phyloP scores from a whole-genome alignment of 1,284 basidiomycete genomes.

The Ustilago crameri region DNA sequence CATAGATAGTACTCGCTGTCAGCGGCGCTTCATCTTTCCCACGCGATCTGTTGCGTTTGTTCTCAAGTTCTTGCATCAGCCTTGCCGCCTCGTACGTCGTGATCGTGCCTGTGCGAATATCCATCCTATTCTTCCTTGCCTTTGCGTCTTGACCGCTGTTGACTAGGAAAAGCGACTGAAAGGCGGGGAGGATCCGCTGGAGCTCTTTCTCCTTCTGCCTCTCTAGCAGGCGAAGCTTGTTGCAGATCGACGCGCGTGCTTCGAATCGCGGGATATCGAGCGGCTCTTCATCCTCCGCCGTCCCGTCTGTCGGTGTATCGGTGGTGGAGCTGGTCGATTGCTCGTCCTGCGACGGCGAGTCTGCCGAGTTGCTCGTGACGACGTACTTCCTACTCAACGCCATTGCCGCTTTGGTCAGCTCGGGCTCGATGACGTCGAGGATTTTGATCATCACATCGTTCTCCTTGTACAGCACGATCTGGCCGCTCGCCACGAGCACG shows the following conservation, averaged over 20 bases:
- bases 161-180: constrained; percentile 42
- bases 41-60: not conserved
- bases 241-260: constrained; percentile 35
- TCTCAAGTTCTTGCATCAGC: constrained; percentile 18
- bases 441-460: constrained; percentile 51
- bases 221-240: constrained; percentile 36
- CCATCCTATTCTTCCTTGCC: constrained; percentile 19
- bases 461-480: constrained; percentile 28
- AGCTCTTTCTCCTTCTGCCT: constrained; percentile 41
- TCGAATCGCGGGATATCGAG: constrained; percentile 39
- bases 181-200: constrained; percentile 37
- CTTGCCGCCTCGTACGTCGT: constrained; percentile 41
- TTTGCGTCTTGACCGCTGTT: constrained; percentile 6
- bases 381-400: constrained; percentile 15
- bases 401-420: constrained; percentile 10
- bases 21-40: constrained; percentile 3
- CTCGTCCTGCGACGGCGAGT: constrained; percentile 15
- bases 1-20: constrained; percentile 71
- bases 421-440: constrained; percentile 23
- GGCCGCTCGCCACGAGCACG: constrained; percentile 32
- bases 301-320: constrained; percentile 18
- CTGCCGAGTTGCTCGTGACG: constrained; percentile 20
- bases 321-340: constrained; percentile 2
- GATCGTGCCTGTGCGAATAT: constrained; percentile 35
- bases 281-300: constrained; percentile 20